A percentile compares a stretch with the other conserved stretches of the same genome.
Evolutionary conservation across 805 yeast genomes (phyloP).

Genomic region (Saturnispora silvae): DNA sequence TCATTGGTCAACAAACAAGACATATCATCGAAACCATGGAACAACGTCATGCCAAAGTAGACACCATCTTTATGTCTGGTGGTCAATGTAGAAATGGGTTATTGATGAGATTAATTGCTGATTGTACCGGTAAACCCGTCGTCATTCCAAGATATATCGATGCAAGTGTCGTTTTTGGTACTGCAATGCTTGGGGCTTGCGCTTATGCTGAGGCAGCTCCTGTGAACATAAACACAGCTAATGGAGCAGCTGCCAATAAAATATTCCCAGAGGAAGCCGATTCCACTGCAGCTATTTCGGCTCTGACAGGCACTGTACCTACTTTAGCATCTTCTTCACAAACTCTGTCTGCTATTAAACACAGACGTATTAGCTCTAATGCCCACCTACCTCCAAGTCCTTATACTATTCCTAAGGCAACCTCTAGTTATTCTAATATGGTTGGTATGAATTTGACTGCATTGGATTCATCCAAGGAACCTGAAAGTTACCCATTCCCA

Average conservation of each 20-base stretch:
- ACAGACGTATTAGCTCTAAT: not conserved
- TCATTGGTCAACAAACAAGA: conserved; percentile 94
- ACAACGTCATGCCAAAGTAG: conserved; percentile 64
- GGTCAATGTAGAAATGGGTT: conserved; percentile 93
- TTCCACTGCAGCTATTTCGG: not conserved
- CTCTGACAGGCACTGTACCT: not conserved
- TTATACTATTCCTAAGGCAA: conserved; percentile 74
- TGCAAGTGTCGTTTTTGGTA: conserved; percentile 93
- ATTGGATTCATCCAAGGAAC: conserved; percentile 16
- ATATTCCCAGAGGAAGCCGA: too few species aligned
- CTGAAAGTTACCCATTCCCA: conserved; percentile 39
- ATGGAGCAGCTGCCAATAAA: too few species aligned
- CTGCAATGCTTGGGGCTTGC: conserved; percentile 90
- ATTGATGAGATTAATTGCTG: conserved; percentile 81
- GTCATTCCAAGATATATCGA: conserved; percentile 91
- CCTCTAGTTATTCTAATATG: conserved; percentile 53
- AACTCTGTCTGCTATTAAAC: too few species aligned
- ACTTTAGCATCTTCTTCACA: too few species aligned
- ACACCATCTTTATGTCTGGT: conserved; percentile 80
- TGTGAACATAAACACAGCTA: conserved; percentile 19
- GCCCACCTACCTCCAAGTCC: conserved; percentile 41
- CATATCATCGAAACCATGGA: conserved; percentile 87
- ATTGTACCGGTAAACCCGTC: conserved; percentile 85
- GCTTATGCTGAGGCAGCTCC: conserved; percentile 68
- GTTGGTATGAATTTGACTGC: conserved; percentile 42